Evolutionary conservation across 208 protist species (phyloP), one percentile per base, ranked within the genome.

Genomic region (Trypanosoma brucei): DNA sequence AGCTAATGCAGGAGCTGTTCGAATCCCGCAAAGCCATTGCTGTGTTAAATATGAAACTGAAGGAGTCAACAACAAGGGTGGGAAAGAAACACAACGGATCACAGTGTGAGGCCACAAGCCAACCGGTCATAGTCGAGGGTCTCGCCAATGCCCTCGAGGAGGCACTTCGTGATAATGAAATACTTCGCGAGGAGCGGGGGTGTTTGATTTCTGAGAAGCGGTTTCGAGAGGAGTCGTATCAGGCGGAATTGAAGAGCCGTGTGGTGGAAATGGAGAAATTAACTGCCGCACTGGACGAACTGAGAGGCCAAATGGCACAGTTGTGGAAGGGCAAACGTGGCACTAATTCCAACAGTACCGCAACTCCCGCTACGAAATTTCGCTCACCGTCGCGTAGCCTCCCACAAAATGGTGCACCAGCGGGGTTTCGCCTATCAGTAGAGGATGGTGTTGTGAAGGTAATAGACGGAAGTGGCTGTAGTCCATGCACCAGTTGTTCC

Each of bases 191-290:
- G 33, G 68, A 73, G 49, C 46, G 51, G 37, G 68, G 67, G 9
- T 57, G 37, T n/a, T 46, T 63, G 11, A 30, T 57, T 3, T 30
- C 49, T 3, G 68, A 73, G 6, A 66, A 67, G 40, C 39, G 36
- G 31, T 38, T 62, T 33, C 54, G 48, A 5, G 68, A 73, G 55
- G 55, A 36, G 3, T 46, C 55, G 39, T 73, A 73, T 40, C 53
- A 73, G 56, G 11, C 30, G 48, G 68, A 73, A 36, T 55, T 73
- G 14, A 48, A 55, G 30, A 61, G 37, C 33, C 68, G 68, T 30
- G 37, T 66, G 36, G 55, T 46, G 34, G 61, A 73, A 40, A 67
- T 67, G 68, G 60, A 57, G 36, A 46, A 56, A 42, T 35, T 73
- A 8, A 63, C 55, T n/a, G 11, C 61, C 30, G 55, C 56, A 6